These are phyloP conservation scores for Xylaria polymorpha DNA, from an alignment of 2,329 filamentous ascomycete genomes.

Conservation along the genomic window DNA sequence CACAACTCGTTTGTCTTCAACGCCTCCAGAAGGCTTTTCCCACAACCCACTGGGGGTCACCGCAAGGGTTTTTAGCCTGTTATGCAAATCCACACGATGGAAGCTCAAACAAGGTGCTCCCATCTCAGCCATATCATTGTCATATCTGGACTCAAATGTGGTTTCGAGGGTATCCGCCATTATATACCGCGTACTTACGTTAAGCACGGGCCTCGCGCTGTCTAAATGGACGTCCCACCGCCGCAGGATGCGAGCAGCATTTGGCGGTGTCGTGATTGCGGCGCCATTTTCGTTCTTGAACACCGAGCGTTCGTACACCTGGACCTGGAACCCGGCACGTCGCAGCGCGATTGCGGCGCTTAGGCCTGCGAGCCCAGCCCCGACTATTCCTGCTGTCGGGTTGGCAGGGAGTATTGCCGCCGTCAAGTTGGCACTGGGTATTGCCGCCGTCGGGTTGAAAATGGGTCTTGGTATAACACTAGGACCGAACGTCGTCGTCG, in stretches of 20 bases:
- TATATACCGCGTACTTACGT: constrained; percentile 39
- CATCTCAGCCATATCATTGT: constrained; percentile 32
- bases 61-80: constrained; percentile 51
- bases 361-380: constrained; percentile 49
- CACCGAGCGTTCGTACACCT: constrained; percentile 47
- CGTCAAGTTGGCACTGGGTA: too few relatives aligned
- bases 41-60: too few relatives aligned
- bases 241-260: constrained; percentile 51
- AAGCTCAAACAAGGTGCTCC: constrained; percentile 52
- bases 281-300: constrained; percentile 57
- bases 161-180: constrained; percentile 32
- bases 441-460: too few relatives aligned
- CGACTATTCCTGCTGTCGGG: constrained; percentile 40
- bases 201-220: constrained; percentile 41
- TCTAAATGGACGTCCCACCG: constrained; percentile 52
- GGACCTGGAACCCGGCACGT: constrained; percentile 45
- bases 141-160: constrained; percentile 25
- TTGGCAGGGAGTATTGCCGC: too few relatives aligned
- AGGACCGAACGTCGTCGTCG: too few relatives aligned
- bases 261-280: constrained; percentile 55
- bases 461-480: too few relatives aligned
- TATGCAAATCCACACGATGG: constrained; percentile 57
- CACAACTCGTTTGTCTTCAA: constrained; percentile 11
- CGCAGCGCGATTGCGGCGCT: constrained; percentile 46
- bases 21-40: too few relatives aligned